These are phyloP conservation scores for Euphorbia celastroides DNA, from an alignment of 441 rosid species.

Conservation along the genomic window DNA sequence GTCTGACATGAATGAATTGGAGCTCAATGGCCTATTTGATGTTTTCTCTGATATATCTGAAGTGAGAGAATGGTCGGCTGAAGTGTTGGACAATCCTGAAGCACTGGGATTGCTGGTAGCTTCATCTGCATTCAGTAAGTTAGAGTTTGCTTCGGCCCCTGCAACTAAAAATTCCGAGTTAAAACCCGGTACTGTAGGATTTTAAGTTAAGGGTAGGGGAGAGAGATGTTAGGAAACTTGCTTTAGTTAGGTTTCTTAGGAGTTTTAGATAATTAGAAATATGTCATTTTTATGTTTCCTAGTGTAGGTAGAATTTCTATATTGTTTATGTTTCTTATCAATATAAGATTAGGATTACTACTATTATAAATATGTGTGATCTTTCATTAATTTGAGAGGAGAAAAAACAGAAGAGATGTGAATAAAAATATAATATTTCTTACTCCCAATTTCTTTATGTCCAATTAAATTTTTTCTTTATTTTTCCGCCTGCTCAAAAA, in stretches of 20 bases:
- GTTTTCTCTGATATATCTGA: slow-evolving; percentile 8
- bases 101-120: slow-evolving; percentile 13
- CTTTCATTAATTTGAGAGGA: too few relatives aligned
- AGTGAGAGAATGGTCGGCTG: slow-evolving; percentile 18
- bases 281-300: too few relatives aligned
- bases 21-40: slow-evolving; percentile 12
- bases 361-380: too few relatives aligned
- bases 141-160: slow-evolving; percentile 15
- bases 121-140: slow-evolving; percentile 8
- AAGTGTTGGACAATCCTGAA: slow-evolving; percentile 20
- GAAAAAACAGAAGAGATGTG: too few relatives aligned
- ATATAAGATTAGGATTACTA: too few relatives aligned
- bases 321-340: too few relatives aligned
- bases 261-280: neutral
- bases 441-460: too few relatives aligned
- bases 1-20: neutral
- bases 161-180: slow-evolving; percentile 8
- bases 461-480: too few relatives aligned
- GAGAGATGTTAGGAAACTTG: neutral
- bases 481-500: too few relatives aligned
- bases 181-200: slow-evolving; percentile 5
- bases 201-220: neutral
- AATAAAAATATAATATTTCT: too few relatives aligned
- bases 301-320: too few relatives aligned
- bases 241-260: neutral